A percentile compares a stretch with the other conserved stretches of the same genome.
Evolutionary conservation across 2,329 filamentous ascomycete species (phyloP).

Genomic region (Arthrinium puccinioides): DNA sequence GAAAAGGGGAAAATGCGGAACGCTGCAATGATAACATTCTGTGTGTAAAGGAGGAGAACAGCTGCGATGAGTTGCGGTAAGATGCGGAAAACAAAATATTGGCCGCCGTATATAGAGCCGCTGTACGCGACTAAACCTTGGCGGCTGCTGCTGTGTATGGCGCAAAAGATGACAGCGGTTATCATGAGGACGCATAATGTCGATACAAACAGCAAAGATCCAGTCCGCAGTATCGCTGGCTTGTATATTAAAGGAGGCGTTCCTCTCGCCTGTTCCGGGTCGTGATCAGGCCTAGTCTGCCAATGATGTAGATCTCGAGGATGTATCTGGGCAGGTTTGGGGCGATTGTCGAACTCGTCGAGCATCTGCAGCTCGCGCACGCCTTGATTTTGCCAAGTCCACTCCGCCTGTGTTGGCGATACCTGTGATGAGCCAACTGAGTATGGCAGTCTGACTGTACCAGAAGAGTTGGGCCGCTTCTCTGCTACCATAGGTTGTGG

Average conservation of each 20-base stretch:
- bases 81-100: constrained; percentile 83
- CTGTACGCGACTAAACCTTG: constrained; percentile 62
- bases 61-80: constrained; percentile 72
- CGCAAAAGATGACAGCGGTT: constrained; percentile 63
- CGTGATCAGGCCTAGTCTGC: constrained; percentile 15
- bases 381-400: not conserved
- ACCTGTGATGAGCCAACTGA: not conserved
- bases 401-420: not conserved
- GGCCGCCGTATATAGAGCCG: constrained; percentile 57
- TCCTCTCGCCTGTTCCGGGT: constrained; percentile 28
- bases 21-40: constrained; percentile 67
- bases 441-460: not conserved
- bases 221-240: constrained; percentile 62
- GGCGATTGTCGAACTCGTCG: constrained; percentile 4
- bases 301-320: constrained; percentile 23
- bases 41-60: constrained; percentile 66
- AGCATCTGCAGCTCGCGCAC: not conserved
- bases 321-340: constrained; percentile 2
- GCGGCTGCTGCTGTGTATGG: constrained; percentile 56
- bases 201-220: constrained; percentile 54
- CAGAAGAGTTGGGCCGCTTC: constrained; percentile 1
- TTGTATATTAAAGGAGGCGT: constrained; percentile 57
- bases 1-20: constrained; percentile 72
- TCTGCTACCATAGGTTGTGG: no score
- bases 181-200: constrained; percentile 63